Percentiles rank a stretch among this genome's conserved stretches.
Conservation (phyloP, 2,329 filamentous ascomycete genomes). For the Lasiodiplodia gonubiensis region DNA sequence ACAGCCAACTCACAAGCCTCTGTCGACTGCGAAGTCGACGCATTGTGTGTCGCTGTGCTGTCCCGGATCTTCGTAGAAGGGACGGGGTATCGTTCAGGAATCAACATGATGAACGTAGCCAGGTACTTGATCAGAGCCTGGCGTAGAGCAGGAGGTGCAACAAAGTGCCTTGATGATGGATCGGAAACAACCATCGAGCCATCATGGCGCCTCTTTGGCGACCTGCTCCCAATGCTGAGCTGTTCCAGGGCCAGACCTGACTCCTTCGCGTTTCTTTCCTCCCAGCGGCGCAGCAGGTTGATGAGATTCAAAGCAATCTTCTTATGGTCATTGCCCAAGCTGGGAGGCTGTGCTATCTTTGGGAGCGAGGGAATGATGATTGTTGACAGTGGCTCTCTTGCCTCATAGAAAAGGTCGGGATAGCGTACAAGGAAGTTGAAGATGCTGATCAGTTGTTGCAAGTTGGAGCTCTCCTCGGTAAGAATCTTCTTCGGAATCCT, state of each 20-base stretch:
- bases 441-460: conserved; percentile 95
- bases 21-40: conserved; percentile 61
- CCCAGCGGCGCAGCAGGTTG: conserved; percentile 90
- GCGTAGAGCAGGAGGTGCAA: conserved; percentile 62
- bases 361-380: conserved; percentile 87
- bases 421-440: conserved; percentile 96
- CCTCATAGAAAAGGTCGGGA: conserved; percentile 92
- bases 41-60: conserved; percentile 49
- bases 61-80: conserved; percentile 65
- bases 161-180: conserved; percentile 53
- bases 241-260: conserved; percentile 66
- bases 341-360: conserved; percentile 84
- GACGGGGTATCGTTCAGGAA: conserved; percentile 83
- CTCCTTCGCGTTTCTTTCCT: conserved; percentile 77
- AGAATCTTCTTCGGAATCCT: conserved; percentile 88
- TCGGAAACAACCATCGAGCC: conserved; percentile 62
- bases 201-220: conserved; percentile 74
- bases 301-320: conserved; percentile 91
- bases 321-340: conserved; percentile 87
- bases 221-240: conserved; percentile 18
- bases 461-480: conserved; percentile 91
- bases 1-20: conserved; percentile 89
- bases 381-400: conserved; percentile 85
- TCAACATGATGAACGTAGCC: conserved; percentile 89
- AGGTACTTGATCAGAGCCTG: conserved; percentile 91